Percentiles rank a stretch among this genome's conserved stretches.
Evolutionary conservation across 768 basidiomycete genomes (phyloP).

Genomic region (Leucocoprinus sp.): DNA sequence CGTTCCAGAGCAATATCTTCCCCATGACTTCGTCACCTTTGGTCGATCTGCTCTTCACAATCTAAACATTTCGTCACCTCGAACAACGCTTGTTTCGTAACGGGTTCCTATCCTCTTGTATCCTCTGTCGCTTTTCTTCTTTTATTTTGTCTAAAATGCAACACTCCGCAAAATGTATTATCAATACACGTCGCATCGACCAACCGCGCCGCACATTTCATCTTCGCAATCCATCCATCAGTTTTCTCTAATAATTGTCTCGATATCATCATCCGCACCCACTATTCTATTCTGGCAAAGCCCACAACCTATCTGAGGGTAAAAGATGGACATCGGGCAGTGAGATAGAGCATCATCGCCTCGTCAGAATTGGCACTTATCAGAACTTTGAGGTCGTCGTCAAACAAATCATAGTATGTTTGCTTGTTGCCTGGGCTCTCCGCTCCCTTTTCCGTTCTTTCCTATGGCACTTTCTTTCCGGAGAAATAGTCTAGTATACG

Average conservation of each 20-base stretch:
- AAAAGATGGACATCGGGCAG: constrained; percentile 21
- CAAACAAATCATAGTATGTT: constrained; percentile 27
- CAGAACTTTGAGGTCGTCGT: constrained; percentile 18
- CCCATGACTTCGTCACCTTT: constrained; percentile 74
- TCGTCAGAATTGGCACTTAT: constrained; percentile 17
- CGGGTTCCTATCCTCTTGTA: constrained; percentile 27
- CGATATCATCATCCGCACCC: constrained; percentile 31
- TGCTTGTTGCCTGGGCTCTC: constrained; percentile 10
- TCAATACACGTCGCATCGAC: constrained; percentile 58
- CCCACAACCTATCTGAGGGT: constrained; percentile 38
- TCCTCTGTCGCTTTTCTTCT: constrained; percentile 32
- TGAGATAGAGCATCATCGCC: constrained; percentile 20
- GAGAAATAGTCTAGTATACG: constrained; percentile 14
- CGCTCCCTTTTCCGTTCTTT: constrained; percentile 12
- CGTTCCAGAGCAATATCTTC: constrained; percentile 68
- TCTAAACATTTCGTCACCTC: constrained; percentile 63
- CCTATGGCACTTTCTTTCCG: constrained; percentile 11
- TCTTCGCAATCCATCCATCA: constrained; percentile 58
- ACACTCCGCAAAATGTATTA: constrained; percentile 76
- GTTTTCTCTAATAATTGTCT: constrained; percentile 63
- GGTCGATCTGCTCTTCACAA: constrained; percentile 73
- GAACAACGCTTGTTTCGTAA: constrained; percentile 54
- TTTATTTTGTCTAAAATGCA: constrained; percentile 45
- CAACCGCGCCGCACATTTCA: constrained; percentile 41
- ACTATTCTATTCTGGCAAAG: constrained; percentile 41